A percentile compares a stretch with the other conserved stretches of the same genome.
Conservation (phyloP, 129 eudicot genomes). For the Escallonia rubra region DNA sequence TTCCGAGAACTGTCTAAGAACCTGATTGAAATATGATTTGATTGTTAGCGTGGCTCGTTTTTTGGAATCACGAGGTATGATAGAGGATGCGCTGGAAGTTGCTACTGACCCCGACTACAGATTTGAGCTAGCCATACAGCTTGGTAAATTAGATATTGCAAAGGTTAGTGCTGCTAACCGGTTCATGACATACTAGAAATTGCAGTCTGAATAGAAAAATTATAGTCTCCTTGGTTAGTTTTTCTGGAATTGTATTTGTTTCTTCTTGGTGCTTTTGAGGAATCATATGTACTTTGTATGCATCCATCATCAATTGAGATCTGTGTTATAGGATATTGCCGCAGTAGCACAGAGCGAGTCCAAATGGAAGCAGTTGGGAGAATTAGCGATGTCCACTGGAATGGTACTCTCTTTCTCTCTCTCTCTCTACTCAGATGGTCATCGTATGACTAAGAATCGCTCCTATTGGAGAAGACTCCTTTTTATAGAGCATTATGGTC, state of each 20-base stretch:
- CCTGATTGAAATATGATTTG: constrained; percentile 2
- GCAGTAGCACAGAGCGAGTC: constrained; percentile 80
- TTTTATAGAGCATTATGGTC: too few species aligned
- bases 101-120: constrained; percentile 94
- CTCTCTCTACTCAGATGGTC: background rate
- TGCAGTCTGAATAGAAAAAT: background rate
- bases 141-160: constrained; percentile 82
- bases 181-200: background rate
- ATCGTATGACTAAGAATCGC: background rate
- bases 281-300: background rate
- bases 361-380: constrained; percentile 99
- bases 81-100: constrained; percentile 89
- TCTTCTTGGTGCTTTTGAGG: background rate
- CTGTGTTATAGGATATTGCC: constrained; percentile 69
- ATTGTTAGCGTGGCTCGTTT: constrained; percentile 77
- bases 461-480: background rate
- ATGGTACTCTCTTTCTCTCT: constrained; percentile 37
- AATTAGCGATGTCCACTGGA: constrained; percentile 94
- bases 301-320: constrained; percentile 1
- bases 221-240: background rate
- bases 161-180: constrained; percentile 35
- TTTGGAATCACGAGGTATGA: constrained; percentile 95
- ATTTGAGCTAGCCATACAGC: constrained; percentile 95
- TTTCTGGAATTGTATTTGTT: background rate
- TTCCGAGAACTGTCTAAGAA: constrained; percentile 2